Conservation (phyloP, 2,329 filamentous ascomycete species). For the Xylaria sp. region DNA sequence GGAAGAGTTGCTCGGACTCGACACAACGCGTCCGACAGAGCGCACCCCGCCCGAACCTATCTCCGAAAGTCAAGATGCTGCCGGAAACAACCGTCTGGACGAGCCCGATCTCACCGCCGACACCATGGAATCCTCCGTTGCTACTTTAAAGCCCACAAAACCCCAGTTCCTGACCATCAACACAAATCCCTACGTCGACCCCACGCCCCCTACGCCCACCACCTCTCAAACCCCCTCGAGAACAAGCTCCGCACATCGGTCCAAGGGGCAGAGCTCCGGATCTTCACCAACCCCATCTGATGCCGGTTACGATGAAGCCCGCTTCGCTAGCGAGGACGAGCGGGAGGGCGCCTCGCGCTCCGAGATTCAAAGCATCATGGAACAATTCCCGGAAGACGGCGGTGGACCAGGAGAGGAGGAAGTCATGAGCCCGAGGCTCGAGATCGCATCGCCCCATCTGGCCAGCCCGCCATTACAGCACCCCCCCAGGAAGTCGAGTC, state of each 20-base stretch:
- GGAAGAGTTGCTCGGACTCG: neutral
- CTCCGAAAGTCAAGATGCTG: neutral
- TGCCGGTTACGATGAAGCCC: constrained; percentile 62
- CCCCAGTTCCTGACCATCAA: constrained; percentile 56
- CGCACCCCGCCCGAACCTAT: neutral
- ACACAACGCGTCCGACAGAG: constrained; percentile 1
- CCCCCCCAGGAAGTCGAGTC: constrained; percentile 83
- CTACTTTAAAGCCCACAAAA: constrained; percentile 55
- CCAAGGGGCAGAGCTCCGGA: constrained; percentile 50
- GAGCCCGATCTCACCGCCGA: constrained; percentile 22
- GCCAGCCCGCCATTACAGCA: constrained; percentile 68
- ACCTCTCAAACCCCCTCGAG: constrained; percentile 63
- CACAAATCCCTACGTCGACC: constrained; percentile 58
- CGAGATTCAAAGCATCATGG: constrained; percentile 98
- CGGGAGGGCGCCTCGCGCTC: constrained; percentile 73
- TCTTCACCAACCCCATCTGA: constrained; percentile 62
- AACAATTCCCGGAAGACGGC: constrained; percentile 82
- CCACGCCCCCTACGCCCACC: constrained; percentile 62
- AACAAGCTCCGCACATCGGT: constrained; percentile 60
- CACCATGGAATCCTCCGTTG: constrained; percentile 52
- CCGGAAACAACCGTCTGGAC: neutral
- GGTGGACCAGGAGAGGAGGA: constrained; percentile 76
- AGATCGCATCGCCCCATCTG: constrained; percentile 80
- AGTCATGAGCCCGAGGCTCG: constrained; percentile 89
- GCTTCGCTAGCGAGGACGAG: constrained; percentile 64